Conservation (phyloP, 306 rosid genomes). For the Trichosanthes cucumerina region DNA sequence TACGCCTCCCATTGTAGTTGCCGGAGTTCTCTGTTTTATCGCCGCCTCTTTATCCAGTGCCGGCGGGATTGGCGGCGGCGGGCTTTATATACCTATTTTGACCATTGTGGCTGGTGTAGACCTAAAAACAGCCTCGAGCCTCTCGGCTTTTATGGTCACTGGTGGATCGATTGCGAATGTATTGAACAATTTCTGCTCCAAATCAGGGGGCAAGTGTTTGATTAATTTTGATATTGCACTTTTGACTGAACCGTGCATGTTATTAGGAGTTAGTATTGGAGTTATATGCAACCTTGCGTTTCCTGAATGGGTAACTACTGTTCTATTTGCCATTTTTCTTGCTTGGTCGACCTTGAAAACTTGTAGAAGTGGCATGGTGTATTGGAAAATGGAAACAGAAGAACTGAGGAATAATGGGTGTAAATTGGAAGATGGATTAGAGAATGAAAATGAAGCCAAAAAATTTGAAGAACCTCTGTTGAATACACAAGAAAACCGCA, state of each 20-base stretch:
- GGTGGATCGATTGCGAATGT: conserved; percentile 86
- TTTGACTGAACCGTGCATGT: conserved; percentile 65
- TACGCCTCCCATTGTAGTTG: conserved; percentile 24
- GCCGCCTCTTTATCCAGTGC: conserved; percentile 80
- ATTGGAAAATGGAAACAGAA: conserved; percentile 57
- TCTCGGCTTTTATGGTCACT: conserved; percentile 90
- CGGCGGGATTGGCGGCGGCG: conserved; percentile 85
- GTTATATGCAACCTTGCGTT: conserved; percentile 71
- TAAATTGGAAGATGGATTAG: conserved; percentile 27
- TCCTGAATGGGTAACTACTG: conserved; percentile 76
- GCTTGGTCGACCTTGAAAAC: conserved; percentile 81
- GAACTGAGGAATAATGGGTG: conserved; percentile 24
- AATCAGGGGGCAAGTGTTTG: conserved; percentile 35
- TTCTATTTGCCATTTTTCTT: conserved; percentile 61
- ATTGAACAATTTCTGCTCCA: conserved; percentile 31
- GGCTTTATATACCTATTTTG: conserved; percentile 64
- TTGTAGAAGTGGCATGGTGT: conserved; percentile 38
- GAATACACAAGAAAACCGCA: conserved; percentile 13
- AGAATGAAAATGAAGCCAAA: conserved; percentile 15
- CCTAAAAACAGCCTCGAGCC: conserved; percentile 70
- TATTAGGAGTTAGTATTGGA: conserved; percentile 76
- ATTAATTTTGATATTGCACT: conserved; percentile 71
- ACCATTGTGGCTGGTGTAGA: conserved; percentile 55
- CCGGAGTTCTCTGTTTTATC: conserved; percentile 45
- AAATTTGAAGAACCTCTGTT: conserved; percentile 35